Percentiles rank a stretch among this genome's conserved stretches.
Evolutionary conservation across 208 protist species (phyloP).

Genomic region (Acanthamoeba castellanii): DNA sequence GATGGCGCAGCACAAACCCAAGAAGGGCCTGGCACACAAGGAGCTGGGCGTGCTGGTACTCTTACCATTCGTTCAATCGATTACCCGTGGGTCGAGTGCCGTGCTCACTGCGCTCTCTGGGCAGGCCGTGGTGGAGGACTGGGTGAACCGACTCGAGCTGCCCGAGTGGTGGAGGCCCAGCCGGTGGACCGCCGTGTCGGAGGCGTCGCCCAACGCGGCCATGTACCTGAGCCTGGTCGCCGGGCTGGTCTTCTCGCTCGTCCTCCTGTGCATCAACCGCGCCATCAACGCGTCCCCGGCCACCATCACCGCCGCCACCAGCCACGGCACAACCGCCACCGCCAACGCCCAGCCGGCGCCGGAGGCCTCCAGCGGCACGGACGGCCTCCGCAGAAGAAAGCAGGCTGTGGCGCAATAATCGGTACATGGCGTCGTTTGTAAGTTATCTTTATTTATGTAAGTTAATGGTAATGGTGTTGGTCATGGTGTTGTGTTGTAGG

Average conservation of each 20-base stretch:
- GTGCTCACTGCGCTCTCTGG: not conserved
- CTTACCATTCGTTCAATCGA: not conserved
- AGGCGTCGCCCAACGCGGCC: not conserved
- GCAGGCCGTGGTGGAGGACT: not conserved
- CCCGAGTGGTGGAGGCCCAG: not conserved
- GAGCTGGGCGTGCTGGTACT: not conserved
- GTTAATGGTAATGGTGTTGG: too few relatives aligned
- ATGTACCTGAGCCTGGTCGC: not conserved
- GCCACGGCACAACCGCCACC: too few relatives aligned
- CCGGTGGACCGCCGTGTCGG: not conserved
- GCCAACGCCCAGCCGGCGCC: too few relatives aligned
- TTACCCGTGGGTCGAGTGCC: too few relatives aligned
- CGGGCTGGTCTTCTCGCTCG: not conserved
- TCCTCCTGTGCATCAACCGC: not conserved
- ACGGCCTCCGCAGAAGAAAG: too few relatives aligned
- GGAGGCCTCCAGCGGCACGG: too few relatives aligned
- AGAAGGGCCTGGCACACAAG: not conserved
- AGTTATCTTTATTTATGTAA: too few relatives aligned
- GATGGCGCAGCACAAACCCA: not conserved
- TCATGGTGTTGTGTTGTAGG: too few relatives aligned
- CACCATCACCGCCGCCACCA: too few relatives aligned
- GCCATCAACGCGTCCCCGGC: too few relatives aligned
- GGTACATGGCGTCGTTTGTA: too few relatives aligned
- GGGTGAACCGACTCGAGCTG: not conserved
- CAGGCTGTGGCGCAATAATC: too few relatives aligned